Percentiles rank a stretch among this genome's conserved stretches.
Conservation (phyloP, 2,329 filamentous ascomycete species). For the Colletotrichum karsti region DNA sequence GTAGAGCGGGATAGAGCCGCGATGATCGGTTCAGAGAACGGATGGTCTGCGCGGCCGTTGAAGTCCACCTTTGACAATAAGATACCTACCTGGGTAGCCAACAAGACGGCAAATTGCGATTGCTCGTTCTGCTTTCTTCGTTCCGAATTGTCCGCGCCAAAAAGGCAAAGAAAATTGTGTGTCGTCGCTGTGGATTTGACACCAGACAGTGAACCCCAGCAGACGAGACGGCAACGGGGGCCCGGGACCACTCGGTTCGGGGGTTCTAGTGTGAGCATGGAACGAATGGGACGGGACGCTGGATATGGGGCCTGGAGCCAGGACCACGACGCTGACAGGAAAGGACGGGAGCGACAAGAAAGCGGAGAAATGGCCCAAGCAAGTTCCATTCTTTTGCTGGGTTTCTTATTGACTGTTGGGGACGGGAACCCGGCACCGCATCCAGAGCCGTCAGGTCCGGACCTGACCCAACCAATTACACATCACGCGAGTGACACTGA, state of each 20-base stretch:
- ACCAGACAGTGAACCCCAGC: background rate
- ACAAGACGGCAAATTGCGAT: no score
- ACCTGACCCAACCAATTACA: conserved; percentile 1
- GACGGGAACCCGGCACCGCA: conserved; percentile 8
- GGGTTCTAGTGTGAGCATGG: conserved; percentile 5
- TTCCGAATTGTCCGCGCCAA: background rate
- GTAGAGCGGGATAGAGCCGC: background rate
- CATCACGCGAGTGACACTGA: no score
- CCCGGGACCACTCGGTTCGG: background rate
- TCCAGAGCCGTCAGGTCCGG: background rate
- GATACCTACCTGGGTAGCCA: no score
- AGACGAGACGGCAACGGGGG: background rate
- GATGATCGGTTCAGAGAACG: background rate
- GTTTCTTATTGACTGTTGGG: background rate
- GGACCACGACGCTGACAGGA: background rate
- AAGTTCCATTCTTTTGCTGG: conserved; percentile 1
- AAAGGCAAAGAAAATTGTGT: conserved; percentile 1
- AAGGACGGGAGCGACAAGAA: background rate
- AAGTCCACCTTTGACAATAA: no score
- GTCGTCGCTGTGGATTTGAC: background rate
- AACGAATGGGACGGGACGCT: background rate
- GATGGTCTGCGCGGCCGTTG: background rate
- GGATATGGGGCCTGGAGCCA: background rate
- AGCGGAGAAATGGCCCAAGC: conserved; percentile 11
- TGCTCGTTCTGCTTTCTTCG: background rate